Percentiles rank a stretch among this genome's conserved stretches.
Evolutionary conservation across 2,329 filamentous ascomycete genomes (phyloP).

Genomic region (Achaetomium macrosporum): DNA sequence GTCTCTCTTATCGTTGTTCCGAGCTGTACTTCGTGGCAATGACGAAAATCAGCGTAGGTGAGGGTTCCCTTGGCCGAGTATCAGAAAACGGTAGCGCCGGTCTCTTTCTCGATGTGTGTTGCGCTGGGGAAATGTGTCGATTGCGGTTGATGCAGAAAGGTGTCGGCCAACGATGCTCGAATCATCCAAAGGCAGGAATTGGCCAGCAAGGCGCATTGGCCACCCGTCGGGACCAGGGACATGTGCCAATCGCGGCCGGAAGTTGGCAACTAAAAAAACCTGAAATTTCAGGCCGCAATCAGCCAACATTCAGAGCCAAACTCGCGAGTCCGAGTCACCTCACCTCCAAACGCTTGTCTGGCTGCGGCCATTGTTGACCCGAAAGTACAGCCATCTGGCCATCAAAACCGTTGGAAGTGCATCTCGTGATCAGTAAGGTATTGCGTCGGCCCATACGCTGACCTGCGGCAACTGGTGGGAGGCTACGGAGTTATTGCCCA

Average conservation of each 20-base stretch:
- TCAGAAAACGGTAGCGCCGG: neutral
- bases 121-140: neutral
- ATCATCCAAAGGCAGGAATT: slow-evolving; percentile 17
- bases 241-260: neutral
- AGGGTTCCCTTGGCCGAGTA: neutral
- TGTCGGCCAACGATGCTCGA: slow-evolving; percentile 8
- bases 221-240: neutral
- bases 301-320: no score
- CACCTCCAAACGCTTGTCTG: no score
- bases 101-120: neutral
- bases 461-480: no score
- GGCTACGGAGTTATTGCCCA: no score
- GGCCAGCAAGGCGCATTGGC: slow-evolving; percentile 19
- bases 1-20: neutral
- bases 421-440: no score
- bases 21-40: neutral
- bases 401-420: no score
- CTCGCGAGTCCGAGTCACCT: no score
- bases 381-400: no score
- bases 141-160: neutral
- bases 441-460: no score
- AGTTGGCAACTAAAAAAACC: neutral
- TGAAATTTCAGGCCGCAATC: no score
- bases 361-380: no score
- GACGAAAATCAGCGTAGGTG: neutral